phyloP scores from a whole-genome alignment of 176 grass and related monocot species.

The Leersia perrieri region DNA sequence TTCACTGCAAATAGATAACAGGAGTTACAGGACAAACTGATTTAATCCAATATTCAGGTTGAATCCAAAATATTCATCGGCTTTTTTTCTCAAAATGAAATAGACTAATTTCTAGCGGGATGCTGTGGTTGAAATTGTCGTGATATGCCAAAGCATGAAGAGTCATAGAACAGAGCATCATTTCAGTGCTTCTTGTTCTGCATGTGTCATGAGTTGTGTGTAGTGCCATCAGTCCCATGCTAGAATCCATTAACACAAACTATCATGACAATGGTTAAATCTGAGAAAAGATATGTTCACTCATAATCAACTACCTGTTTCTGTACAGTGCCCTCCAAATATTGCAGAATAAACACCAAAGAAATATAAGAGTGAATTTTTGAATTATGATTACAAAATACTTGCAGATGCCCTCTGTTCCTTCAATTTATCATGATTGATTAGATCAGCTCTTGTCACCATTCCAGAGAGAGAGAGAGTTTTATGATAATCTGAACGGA shows the following conservation, averaged over 20 bases:
- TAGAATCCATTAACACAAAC: slow-evolving; percentile 1
- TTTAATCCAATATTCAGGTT: background rate
- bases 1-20: slow-evolving; percentile 8
- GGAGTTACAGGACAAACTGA: background rate
- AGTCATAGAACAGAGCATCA: background rate
- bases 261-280: background rate
- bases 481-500: slow-evolving; percentile 20
- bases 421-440: slow-evolving; percentile 7
- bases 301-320: background rate
- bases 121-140: background rate
- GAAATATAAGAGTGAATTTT: background rate
- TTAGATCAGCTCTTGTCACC: background rate
- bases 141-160: background rate
- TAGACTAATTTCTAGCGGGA: background rate
- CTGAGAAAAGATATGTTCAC: background rate
- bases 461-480: slow-evolving; percentile 7
- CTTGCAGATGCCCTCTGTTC: background rate
- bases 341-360: background rate
- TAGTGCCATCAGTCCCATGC: background rate
- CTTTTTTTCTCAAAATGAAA: background rate
- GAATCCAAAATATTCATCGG: background rate
- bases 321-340: slow-evolving; percentile 2
- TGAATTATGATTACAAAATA: background rate
- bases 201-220: background rate
- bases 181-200: background rate